Conservation (phyloP, 495 filamentous ascomycete species). For the Penicillium robsamsonii region DNA sequence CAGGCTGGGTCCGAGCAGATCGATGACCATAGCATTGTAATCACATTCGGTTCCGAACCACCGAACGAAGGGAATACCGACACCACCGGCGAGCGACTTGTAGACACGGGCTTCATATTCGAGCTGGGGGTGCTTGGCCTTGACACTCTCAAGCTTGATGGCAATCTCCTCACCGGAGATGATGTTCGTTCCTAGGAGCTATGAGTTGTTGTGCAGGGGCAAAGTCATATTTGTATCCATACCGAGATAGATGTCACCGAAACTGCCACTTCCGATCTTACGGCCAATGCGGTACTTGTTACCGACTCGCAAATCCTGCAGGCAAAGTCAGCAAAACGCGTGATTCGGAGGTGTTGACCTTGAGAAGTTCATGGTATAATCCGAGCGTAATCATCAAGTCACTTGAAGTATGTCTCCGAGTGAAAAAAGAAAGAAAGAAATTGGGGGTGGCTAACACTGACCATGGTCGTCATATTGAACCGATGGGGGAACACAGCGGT, state of each 20-base stretch:
- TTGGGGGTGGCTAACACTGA: conserved; percentile 27
- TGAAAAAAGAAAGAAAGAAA: neutral
- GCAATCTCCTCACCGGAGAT: conserved; percentile 99
- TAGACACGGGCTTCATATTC: conserved; percentile 99
- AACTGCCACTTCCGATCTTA: conserved; percentile 98
- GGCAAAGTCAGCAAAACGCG: conserved; percentile 18
- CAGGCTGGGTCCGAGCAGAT: conserved; percentile 93
- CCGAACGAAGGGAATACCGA: conserved; percentile 98
- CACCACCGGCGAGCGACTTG: conserved; percentile 97
- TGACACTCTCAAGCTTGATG: conserved; percentile 99
- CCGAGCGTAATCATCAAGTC: neutral
- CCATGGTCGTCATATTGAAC: conserved; percentile 52
- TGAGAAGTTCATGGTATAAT: neutral
- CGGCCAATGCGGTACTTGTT: conserved; percentile 99
- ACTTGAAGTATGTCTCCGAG: neutral
- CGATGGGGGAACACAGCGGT: conserved; percentile 37
- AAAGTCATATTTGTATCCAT: conserved; percentile 22
- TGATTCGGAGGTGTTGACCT: neutral
- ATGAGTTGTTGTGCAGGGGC: conserved; percentile 6
- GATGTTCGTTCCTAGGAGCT: conserved; percentile 82
- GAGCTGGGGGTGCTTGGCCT: conserved; percentile 99
- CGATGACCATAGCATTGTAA: conserved; percentile 99
- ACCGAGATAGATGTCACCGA: conserved; percentile 99
- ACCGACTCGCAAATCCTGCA: conserved; percentile 94
- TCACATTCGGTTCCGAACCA: conserved; percentile 99